Percentiles rank a stretch among this genome's conserved stretches.
Evolutionary conservation across 768 basidiomycete species (phyloP).

Genomic region (Suillus bovinus): DNA sequence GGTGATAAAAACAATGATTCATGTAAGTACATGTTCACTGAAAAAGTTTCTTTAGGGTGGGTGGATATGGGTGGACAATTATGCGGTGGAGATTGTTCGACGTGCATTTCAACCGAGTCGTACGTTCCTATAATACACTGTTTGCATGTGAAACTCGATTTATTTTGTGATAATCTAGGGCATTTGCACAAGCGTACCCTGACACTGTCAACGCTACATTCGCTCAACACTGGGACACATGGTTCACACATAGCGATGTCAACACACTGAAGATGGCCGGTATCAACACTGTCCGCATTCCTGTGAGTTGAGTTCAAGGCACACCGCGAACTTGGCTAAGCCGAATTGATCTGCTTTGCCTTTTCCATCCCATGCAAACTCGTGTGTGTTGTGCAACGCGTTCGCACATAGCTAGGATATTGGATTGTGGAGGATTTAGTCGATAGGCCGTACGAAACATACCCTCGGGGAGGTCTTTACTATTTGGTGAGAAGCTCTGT

Average conservation of each 20-base stretch:
- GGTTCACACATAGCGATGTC: slow-evolving; percentile 71
- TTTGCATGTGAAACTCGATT: background rate
- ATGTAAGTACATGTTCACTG: background rate
- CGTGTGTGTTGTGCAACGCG: background rate
- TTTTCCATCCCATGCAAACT: background rate
- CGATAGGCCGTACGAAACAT: slow-evolving; percentile 57
- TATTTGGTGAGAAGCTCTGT: slow-evolving; percentile 50
- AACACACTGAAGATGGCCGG: slow-evolving; percentile 49
- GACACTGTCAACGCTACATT: slow-evolving; percentile 58
- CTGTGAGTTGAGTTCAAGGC: slow-evolving; percentile 43
- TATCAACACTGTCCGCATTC: slow-evolving; percentile 78
- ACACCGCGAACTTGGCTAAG: background rate
- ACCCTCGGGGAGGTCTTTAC: slow-evolving; percentile 66
- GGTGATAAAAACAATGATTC: slow-evolving; percentile 36
- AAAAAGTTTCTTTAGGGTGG: slow-evolving; percentile 53
- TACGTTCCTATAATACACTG: slow-evolving; percentile 23
- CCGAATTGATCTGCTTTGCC: background rate
- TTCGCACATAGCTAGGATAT: slow-evolving; percentile 62
- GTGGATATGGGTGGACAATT: slow-evolving; percentile 66
- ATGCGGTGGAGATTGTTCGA: slow-evolving; percentile 53
- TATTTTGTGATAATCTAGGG: slow-evolving; percentile 36
- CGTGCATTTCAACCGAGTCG: slow-evolving; percentile 72
- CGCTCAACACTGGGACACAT: slow-evolving; percentile 66
- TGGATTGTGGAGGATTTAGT: slow-evolving; percentile 81
- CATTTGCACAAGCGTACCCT: slow-evolving; percentile 61